Evolutionary conservation across 164 flowering plant genomes (phyloP).

Genomic region (Liriodendron chinense): DNA sequence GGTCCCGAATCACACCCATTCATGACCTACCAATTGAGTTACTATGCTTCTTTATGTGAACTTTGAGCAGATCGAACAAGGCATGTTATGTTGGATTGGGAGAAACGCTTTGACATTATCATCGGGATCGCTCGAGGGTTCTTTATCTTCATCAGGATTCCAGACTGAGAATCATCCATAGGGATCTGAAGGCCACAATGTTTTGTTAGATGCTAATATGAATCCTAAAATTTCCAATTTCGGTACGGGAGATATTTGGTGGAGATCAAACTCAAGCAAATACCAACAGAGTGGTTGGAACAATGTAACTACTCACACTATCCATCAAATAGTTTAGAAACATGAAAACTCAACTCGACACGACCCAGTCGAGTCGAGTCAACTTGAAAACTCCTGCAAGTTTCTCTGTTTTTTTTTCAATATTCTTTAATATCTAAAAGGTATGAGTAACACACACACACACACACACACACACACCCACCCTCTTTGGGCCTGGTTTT

Average conservation of each 20-base stretch:
- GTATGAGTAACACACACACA: too few relatives aligned
- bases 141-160: constrained; percentile 83
- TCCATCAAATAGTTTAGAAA: not conserved
- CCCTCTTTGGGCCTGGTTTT: too few relatives aligned
- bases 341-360: too few relatives aligned
- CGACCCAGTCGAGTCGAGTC: not conserved
- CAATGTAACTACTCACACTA: constrained; percentile 19
- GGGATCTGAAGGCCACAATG: constrained; percentile 75
- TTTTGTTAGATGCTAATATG: constrained; percentile 70
- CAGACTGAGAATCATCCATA: constrained; percentile 65
- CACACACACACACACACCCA: too few relatives aligned
- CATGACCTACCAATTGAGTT: too few relatives aligned
- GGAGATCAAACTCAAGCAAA: constrained; percentile 25
- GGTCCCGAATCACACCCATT: too few relatives aligned
- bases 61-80: constrained; percentile 35
- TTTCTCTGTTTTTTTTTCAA: constrained; percentile 1
- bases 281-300: constrained; percentile 31
- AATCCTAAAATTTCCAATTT: constrained; percentile 84
- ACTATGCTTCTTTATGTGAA: not conserved
- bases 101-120: constrained; percentile 47
- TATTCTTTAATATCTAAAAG: too few relatives aligned
- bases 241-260: constrained; percentile 60
- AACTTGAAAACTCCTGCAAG: not conserved
- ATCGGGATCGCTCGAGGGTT: constrained; percentile 84
- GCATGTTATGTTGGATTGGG: constrained; percentile 52